phyloP scores from a whole-genome alignment of 306 rosid species.

The Cyclanthera cordifolia region DNA sequence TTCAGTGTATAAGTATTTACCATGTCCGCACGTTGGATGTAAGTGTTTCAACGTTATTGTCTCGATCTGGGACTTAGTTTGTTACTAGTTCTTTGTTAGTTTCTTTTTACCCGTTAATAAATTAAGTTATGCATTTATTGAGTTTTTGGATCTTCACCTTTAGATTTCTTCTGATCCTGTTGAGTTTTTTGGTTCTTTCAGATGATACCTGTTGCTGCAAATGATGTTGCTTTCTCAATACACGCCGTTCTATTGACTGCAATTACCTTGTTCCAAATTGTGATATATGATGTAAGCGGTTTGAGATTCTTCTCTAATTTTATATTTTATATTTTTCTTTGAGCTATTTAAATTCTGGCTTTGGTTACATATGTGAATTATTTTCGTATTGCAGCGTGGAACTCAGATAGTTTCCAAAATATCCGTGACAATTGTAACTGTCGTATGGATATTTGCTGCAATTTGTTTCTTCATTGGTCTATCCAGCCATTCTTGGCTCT shows the following conservation, averaged over 20 bases:
- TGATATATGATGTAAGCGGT: slow-evolving; percentile 55
- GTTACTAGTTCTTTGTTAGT: not conserved
- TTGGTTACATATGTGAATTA: not conserved
- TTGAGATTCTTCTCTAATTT: not conserved
- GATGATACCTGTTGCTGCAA: slow-evolving; percentile 97
- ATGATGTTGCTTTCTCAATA: slow-evolving; percentile 79
- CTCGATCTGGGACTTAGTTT: not conserved
- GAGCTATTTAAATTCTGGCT: not conserved
- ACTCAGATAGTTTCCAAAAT: slow-evolving; percentile 56
- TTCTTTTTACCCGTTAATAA: not conserved
- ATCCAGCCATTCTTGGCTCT: slow-evolving; percentile 69
- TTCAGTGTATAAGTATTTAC: not conserved
- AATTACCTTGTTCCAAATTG: slow-evolving; percentile 55
- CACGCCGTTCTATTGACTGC: slow-evolving; percentile 80
- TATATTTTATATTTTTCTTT: not conserved
- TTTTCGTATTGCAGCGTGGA: slow-evolving; percentile 50
- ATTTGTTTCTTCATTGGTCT: slow-evolving; percentile 63
- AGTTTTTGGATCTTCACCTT: not conserved
- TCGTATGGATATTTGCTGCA: slow-evolving; percentile 55
- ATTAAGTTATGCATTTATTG: not conserved
- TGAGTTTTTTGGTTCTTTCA: slow-evolving; percentile 22
- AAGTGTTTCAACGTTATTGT: not conserved
- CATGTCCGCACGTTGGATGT: not conserved
- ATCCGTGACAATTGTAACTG: slow-evolving; percentile 35
- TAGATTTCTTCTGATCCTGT: not conserved